A percentile compares a stretch with the other conserved stretches of the same genome.
Conservation (phyloP, 169 alveolate genomes). For the Babesia gibsoni region DNA sequence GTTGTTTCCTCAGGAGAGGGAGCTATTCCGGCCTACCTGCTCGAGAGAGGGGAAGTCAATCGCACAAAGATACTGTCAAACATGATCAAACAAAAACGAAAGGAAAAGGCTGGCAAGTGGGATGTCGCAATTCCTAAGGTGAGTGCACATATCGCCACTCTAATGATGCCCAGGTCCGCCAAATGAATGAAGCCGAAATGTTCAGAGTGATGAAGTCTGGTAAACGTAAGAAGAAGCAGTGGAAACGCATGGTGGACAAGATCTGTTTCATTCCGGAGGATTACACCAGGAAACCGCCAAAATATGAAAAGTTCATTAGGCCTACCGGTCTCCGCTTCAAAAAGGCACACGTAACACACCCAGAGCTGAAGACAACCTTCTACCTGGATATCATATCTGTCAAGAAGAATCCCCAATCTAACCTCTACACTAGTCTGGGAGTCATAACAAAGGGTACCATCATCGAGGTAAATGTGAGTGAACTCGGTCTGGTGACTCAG, state of each 20-base stretch:
- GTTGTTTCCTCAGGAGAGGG: constrained; percentile 86
- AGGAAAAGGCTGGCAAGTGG: constrained; percentile 99
- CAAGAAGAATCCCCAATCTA: constrained; percentile 96
- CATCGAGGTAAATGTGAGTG: constrained; percentile 97
- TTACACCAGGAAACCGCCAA: constrained; percentile 99
- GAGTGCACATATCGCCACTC: constrained; percentile 84
- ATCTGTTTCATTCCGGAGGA: constrained; percentile 96
- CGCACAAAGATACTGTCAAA: constrained; percentile 93
- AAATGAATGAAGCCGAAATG: constrained; percentile 87
- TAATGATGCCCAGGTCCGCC: constrained; percentile 78
- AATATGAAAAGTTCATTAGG: constrained; percentile 94
- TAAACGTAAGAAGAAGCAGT: constrained; percentile 93
- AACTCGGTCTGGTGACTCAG: constrained; percentile 97
- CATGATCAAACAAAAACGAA: constrained; percentile 97
- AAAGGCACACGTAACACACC: constrained; percentile 99
- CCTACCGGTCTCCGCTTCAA: constrained; percentile 98
- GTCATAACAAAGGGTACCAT: constrained; percentile 92
- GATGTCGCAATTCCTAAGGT: constrained; percentile 97
- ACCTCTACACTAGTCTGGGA: constrained; percentile 95
- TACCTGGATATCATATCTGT: constrained; percentile 93
- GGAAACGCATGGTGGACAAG: constrained; percentile 98
- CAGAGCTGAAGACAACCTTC: constrained; percentile 96
- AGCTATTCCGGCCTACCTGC: constrained; percentile 97
- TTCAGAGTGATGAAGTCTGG: constrained; percentile 92
- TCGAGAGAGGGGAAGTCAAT: constrained; percentile 96